These are phyloP conservation scores for Fraxinus cuspidata DNA, from an alignment of 257 asterid genomes.

Conservation along the genomic window DNA sequence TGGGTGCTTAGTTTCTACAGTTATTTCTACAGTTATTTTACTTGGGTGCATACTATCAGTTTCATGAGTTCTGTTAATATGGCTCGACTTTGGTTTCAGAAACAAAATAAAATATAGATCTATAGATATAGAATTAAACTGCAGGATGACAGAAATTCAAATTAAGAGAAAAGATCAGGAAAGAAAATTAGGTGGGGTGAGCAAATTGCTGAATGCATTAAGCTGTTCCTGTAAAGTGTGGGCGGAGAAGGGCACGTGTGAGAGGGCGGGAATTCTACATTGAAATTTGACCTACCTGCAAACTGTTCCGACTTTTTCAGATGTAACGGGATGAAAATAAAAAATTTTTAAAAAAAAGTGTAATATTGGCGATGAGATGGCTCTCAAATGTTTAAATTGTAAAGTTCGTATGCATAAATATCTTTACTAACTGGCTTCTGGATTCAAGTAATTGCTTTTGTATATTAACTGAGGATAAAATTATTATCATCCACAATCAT, in stretches of 20 bases:
- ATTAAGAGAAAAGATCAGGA: neutral
- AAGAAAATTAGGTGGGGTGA: neutral
- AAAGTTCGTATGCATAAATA: too few species aligned
- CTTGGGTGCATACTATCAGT: neutral
- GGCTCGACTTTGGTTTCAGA: neutral
- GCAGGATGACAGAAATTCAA: neutral
- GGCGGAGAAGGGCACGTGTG: neutral
- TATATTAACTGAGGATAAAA: neutral
- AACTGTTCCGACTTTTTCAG: too few species aligned
- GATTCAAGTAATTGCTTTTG: neutral
- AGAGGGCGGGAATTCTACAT: neutral
- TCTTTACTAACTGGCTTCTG: too few species aligned
- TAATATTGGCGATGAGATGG: too few species aligned
- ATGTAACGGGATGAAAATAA: too few species aligned
- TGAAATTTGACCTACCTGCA: neutral
- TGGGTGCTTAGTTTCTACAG: neutral
- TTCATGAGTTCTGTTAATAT: neutral
- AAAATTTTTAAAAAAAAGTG: too few species aligned
- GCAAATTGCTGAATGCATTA: neutral
- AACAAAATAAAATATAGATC: too few species aligned
- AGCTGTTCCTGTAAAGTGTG: neutral
- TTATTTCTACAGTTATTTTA: neutral
- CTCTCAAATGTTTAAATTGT: too few species aligned
- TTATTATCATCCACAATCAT: neutral
- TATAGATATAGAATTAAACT: neutral